Evolutionary conservation across 1,284 basidiomycete genomes (phyloP).

Genomic region (Anthracocystis setariae): DNA sequence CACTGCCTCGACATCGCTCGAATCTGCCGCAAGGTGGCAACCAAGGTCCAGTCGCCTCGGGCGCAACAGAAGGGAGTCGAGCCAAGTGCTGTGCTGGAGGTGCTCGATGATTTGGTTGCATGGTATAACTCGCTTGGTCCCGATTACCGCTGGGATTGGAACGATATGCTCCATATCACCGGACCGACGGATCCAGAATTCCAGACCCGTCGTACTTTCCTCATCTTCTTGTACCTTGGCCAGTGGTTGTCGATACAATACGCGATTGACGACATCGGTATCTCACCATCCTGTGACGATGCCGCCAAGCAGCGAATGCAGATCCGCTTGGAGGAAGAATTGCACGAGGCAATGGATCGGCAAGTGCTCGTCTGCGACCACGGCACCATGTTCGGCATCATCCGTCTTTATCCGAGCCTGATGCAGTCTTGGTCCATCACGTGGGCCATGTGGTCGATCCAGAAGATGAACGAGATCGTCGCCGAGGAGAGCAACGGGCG

Average conservation of each 20-base stretch:
- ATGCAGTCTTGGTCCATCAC: constrained; percentile 43
- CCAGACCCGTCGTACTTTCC: constrained; percentile 26
- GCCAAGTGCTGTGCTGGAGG: constrained; percentile 9
- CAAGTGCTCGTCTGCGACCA: constrained; percentile 40
- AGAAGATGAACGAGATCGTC: constrained; percentile 20
- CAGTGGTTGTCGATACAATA: constrained; percentile 31
- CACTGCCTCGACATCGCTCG: constrained; percentile 23
- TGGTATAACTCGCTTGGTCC: constrained; percentile 23
- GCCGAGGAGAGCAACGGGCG: constrained; percentile 12
- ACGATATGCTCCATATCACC: constrained; percentile 43
- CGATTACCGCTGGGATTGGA: constrained; percentile 29
- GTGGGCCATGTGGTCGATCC: constrained; percentile 28
- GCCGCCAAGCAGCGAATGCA: constrained; percentile 2
- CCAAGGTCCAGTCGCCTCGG: constrained; percentile 13
- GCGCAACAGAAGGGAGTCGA: constrained; percentile 23
- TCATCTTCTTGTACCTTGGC: constrained; percentile 32
- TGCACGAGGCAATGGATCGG: constrained; percentile 22
- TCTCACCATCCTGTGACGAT: constrained; percentile 1
- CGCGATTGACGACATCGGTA: constrained; percentile 24
- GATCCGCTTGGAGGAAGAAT: constrained; percentile 11
- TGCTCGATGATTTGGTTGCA: constrained; percentile 20
- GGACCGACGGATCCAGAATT: constrained; percentile 25
- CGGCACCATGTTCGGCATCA: constrained; percentile 33
- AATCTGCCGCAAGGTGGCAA: constrained; percentile 22
- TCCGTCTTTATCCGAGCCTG: constrained; percentile 34